Evolutionary conservation across 192 early-diverging fungal genomes (phyloP), one percentile per base, ranked within the genome.

Genomic region (Rhizoclosmatium globosum): DNA sequence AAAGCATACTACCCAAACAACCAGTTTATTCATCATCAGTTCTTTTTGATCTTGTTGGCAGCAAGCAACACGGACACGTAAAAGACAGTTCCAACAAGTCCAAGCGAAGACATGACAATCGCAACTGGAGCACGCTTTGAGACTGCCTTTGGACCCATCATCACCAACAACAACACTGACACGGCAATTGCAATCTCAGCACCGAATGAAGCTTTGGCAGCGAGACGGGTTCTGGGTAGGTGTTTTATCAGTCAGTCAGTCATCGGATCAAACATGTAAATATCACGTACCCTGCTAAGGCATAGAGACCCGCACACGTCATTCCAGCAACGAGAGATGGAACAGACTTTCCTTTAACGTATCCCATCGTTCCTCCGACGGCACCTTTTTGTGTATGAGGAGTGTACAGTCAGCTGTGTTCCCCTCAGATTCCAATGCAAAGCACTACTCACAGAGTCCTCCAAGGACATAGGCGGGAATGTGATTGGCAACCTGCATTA

Each of bases 311-410:
- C 11, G 82, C 86, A 62, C 84, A 83, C 0, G 82, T 57, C n/a
- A 87, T 45, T 9, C 88, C 88, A 17, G 88, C 88, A 42, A 86
- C 80, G 3, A 89, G 78, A 11, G 85, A 86, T 1, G 88, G 86
- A 41, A 71, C 38, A 39, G 82, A 84, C 58, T 78, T 72, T 7
- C 68, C 76, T 44, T 71, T 60, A 31, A 76, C 56, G 74, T 81
- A 89, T 64, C 88, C 88, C 45, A 85, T 76, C 46, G 76, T 68
- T 11, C 88, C 88, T n/a, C 88, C 88, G 60, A 82, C 46, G 59
- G 86, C 82, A 68, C 81, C 85, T 87, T 60, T 7, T 3, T 46
- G 41, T n/a, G 15, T 17, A 69, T 57, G 60, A 62, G 38, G 7
- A 68, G 21, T 57, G 15, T 19, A 62, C 1, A 68, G 21, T 31